Evolutionary conservation across 2,329 filamentous ascomycete species (phyloP).

Genomic region (Alternaria ventricosa): DNA sequence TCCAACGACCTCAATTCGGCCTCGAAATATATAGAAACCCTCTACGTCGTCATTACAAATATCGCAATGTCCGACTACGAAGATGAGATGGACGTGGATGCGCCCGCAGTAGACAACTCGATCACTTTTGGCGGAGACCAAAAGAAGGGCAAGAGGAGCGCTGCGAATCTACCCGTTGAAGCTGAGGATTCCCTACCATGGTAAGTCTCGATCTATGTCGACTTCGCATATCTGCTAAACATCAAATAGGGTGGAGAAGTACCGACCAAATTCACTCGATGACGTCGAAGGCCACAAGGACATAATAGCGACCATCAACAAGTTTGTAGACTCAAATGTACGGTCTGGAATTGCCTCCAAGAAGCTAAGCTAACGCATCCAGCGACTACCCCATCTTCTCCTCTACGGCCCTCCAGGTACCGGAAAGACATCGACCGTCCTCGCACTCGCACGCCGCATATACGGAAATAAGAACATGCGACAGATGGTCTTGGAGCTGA

Average conservation of each 20-base stretch:
- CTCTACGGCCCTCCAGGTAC: slow-evolving; percentile 97
- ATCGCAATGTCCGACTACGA: slow-evolving; percentile 63
- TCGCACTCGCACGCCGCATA: slow-evolving; percentile 90
- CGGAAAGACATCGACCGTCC: slow-evolving; percentile 95
- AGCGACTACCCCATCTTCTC: slow-evolving; percentile 89
- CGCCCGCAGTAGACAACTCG: slow-evolving; percentile 56
- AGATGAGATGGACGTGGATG: slow-evolving; percentile 72
- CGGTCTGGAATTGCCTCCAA: slow-evolving; percentile 1
- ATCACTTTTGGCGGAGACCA: slow-evolving; percentile 77
- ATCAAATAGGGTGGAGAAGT: slow-evolving; percentile 84
- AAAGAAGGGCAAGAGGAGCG: slow-evolving; percentile 87
- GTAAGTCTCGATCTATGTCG: slow-evolving; percentile 54
- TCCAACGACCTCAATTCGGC: neutral
- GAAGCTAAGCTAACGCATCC: slow-evolving; percentile 10
- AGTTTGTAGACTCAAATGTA: slow-evolving; percentile 91
- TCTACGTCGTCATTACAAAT: neutral
- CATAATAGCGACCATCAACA: slow-evolving; percentile 96
- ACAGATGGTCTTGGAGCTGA: slow-evolving; percentile 98
- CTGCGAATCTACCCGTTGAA: slow-evolving; percentile 91
- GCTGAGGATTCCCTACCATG: slow-evolving; percentile 94
- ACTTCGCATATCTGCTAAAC: slow-evolving; percentile 2
- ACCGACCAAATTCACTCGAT: slow-evolving; percentile 83
- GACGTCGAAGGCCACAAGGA: slow-evolving; percentile 98
- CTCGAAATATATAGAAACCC: neutral
- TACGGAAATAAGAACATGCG: slow-evolving; percentile 92